Conservation (phyloP, 305 asterid species). For the Fraxinus floribunda region DNA sequence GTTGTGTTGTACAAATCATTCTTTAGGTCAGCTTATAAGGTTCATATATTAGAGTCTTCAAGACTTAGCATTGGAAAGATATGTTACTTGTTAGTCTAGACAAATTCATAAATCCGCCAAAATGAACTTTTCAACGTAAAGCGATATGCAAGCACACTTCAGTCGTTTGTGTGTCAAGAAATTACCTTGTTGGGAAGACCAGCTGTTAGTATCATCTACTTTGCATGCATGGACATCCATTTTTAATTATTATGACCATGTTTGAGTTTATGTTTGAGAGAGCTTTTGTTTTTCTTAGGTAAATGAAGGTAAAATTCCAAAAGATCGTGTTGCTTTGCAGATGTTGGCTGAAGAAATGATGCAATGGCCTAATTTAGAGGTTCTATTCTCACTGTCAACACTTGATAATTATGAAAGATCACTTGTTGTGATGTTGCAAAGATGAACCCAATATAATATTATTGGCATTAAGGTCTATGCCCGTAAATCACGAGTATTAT, state of each 20-base stretch:
- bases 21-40: background rate
- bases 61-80: background rate
- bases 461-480: background rate
- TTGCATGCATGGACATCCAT: background rate
- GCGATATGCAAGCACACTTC: background rate
- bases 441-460: background rate
- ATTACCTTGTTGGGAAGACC: background rate
- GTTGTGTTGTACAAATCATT: background rate
- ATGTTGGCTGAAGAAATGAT: conserved; percentile 89
- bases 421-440: background rate
- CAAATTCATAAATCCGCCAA: background rate
- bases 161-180: background rate
- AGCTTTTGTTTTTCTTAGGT: conserved; percentile 40
- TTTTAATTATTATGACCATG: background rate
- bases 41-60: background rate
- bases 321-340: conserved; percentile 58
- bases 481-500: background rate
- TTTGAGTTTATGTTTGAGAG: conserved; percentile 14
- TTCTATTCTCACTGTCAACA: conserved; percentile 25
- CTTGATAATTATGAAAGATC: background rate
- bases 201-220: background rate
- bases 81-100: background rate
- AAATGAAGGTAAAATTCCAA: conserved; percentile 79
- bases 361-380: conserved; percentile 96
- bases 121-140: background rate